Conservation (phyloP, 2,329 filamentous ascomycete species). For the Xylariaceae sp. region DNA sequence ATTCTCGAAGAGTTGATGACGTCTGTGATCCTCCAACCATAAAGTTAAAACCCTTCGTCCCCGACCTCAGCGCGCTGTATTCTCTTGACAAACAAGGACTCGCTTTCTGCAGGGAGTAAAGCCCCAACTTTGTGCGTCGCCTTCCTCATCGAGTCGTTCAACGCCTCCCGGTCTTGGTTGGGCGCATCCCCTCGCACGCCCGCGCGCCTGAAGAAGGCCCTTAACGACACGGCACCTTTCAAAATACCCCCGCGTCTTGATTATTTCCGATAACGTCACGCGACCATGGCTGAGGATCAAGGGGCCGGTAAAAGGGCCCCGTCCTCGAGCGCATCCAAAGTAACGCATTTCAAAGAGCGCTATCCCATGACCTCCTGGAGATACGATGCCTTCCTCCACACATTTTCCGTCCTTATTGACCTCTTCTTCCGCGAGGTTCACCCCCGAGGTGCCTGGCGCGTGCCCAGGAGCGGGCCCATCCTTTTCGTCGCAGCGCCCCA, state of each 20-base stretch:
- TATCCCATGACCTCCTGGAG: slow-evolving; percentile 69
- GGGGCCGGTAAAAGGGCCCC: slow-evolving; percentile 20
- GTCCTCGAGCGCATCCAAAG: slow-evolving; percentile 16
- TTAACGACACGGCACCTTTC: neutral
- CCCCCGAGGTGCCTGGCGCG: slow-evolving; percentile 89
- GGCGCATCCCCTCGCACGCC: no score
- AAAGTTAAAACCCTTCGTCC: slow-evolving; percentile 4
- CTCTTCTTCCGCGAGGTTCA: slow-evolving; percentile 98
- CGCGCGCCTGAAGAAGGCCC: neutral
- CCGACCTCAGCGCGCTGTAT: neutral
- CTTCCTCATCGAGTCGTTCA: neutral
- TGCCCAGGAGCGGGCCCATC: slow-evolving; percentile 81
- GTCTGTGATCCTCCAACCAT: slow-evolving; percentile 8
- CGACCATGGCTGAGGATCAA: slow-evolving; percentile 24
- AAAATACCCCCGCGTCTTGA: neutral
- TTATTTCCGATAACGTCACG: neutral
- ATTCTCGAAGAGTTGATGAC: slow-evolving; percentile 19
- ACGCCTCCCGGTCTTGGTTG: no score
- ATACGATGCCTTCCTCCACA: slow-evolving; percentile 74
- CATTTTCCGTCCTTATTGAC: slow-evolving; percentile 79
- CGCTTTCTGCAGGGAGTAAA: neutral
- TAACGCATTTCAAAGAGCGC: slow-evolving; percentile 46
- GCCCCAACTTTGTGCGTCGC: neutral
- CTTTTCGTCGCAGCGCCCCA: slow-evolving; percentile 96
- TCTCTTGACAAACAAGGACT: neutral